phyloP scores from a whole-genome alignment of 208 protist species.

The Wallacemonas collosoma region DNA sequence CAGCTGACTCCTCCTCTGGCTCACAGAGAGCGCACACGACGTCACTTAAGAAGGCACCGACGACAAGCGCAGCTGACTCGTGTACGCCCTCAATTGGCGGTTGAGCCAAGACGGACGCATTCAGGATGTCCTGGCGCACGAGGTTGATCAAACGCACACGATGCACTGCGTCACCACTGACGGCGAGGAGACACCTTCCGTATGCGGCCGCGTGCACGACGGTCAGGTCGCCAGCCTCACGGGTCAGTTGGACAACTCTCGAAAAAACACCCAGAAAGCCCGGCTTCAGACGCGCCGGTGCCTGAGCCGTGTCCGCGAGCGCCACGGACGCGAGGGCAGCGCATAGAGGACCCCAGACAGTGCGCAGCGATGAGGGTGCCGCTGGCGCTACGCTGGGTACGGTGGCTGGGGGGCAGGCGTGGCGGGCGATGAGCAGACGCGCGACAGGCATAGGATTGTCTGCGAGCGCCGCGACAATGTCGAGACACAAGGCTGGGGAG shows the following conservation, averaged over 20 bases:
- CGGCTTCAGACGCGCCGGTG: constrained; percentile 4
- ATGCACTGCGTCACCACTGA: constrained; percentile 17
- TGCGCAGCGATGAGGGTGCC: constrained; percentile 23
- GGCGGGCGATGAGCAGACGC: constrained; percentile 19
- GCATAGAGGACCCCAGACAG: constrained; percentile 34
- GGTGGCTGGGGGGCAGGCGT: constrained; percentile 16
- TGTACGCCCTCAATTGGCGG: constrained; percentile 20
- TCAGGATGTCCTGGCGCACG: constrained; percentile 71
- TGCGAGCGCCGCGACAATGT: constrained; percentile 35
- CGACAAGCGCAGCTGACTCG: constrained; percentile 27
- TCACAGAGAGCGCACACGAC: constrained; percentile 57
- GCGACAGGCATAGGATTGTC: constrained; percentile 28
- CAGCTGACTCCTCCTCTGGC: not conserved
- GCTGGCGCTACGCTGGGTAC: not conserved
- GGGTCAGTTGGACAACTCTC: constrained; percentile 48
- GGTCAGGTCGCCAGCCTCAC: constrained; percentile 42
- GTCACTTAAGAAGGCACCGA: constrained; percentile 82
- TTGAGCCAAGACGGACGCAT: constrained; percentile 36
- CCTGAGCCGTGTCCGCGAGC: constrained; percentile 31
- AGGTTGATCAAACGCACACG: constrained; percentile 43
- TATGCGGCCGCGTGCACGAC: constrained; percentile 60
- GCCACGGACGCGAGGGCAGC: constrained; percentile 27
- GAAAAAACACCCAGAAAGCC: constrained; percentile 71
- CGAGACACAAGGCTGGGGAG: constrained; percentile 17
- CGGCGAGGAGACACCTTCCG: constrained; percentile 60